A percentile compares a stretch with the other conserved stretches of the same genome.
phyloP scores from a whole-genome alignment of 768 basidiomycete species.

The Collybia sordida region DNA sequence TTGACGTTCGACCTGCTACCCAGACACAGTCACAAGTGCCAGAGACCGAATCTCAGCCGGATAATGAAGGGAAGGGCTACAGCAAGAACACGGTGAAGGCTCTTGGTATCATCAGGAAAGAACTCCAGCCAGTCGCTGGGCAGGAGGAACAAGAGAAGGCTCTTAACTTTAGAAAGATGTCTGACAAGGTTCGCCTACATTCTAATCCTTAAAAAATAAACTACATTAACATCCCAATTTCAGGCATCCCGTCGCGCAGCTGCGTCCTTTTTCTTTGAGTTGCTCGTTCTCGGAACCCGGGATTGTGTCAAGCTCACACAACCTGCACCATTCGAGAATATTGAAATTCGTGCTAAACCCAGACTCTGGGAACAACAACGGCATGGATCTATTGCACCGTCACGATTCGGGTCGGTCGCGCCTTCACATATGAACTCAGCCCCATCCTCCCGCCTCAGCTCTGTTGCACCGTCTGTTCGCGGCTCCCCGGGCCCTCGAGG shows the following conservation, averaged over 20 bases:
- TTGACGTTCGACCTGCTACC: conserved; percentile 57
- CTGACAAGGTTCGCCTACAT: conserved; percentile 61
- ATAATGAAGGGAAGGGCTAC: conserved; percentile 69
- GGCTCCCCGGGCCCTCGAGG: conserved; percentile 13
- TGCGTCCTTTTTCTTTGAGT: conserved; percentile 96
- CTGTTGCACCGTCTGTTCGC: conserved; percentile 17
- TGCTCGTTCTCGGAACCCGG: conserved; percentile 90
- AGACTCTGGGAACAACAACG: conserved; percentile 80
- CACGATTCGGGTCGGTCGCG: conserved; percentile 21
- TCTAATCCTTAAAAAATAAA: not conserved
- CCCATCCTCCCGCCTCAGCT: conserved; percentile 18
- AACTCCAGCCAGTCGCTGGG: conserved; percentile 55
- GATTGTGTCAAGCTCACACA: conserved; percentile 88
- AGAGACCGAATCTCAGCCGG: conserved; percentile 33
- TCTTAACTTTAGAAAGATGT: conserved; percentile 77
- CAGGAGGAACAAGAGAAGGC: conserved; percentile 54
- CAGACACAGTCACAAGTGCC: conserved; percentile 51
- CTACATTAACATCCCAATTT: conserved; percentile 5
- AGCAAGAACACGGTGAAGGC: conserved; percentile 91
- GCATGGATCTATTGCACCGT: conserved; percentile 28
- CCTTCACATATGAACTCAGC: conserved; percentile 19
- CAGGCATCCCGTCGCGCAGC: conserved; percentile 91
- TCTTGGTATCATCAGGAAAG: conserved; percentile 68
- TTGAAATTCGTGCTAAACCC: conserved; percentile 77
- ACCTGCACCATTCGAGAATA: conserved; percentile 75